Base-by-base conservation (phyloP, 345 rosid species). In the Zanthoxylum bungeanum region DNA sequence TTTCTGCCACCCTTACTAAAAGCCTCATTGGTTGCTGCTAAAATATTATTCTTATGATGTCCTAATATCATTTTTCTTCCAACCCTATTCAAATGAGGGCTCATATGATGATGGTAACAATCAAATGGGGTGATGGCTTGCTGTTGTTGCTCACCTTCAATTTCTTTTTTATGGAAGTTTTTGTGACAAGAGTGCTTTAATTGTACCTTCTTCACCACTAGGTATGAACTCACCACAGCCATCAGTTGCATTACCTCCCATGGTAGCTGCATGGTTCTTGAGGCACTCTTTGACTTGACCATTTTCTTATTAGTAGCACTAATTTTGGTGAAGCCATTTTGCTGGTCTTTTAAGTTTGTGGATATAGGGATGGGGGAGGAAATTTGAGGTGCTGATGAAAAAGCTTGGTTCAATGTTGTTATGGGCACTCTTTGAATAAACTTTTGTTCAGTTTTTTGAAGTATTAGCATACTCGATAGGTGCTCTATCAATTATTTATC, bases 191-290 rank as follows among this genome's bases (percentile, higher is more conserved):
- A 93, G 91, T 4, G 94, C 96, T 81, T 91, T 94, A 24, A 89
- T 81, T 81, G 85, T 85, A 16, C 97, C 97, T 39, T 91, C 96
- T 75, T 89, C 93, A 33, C 97, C 97, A 77, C 87, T 88, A 0
- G 98, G 96, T 94, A 91, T 88, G 85, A 93, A 93, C 83, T 93
- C 97, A 7, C 98, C 98, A 65, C 98, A 93, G 11, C 98, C 98
- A 74, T 93, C 98, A 11, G 81, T 84, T 25, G 97, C 97, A 71
- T 81, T 85, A 9, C 97, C 97, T 69, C 98, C 98, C 87, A 86
- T 89, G 50, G 91, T 70, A 1, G 96, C 98, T 76, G 98, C 98
- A 78, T 93, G 97, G 74, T 93, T 93, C 86, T 93, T 93, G 7
- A 89, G 73, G 79, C 98, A 93, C 68, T 93, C 97, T 47, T 75